Conservation (phyloP, 768 basidiomycete species). For the Lentinula lateritia region DNA sequence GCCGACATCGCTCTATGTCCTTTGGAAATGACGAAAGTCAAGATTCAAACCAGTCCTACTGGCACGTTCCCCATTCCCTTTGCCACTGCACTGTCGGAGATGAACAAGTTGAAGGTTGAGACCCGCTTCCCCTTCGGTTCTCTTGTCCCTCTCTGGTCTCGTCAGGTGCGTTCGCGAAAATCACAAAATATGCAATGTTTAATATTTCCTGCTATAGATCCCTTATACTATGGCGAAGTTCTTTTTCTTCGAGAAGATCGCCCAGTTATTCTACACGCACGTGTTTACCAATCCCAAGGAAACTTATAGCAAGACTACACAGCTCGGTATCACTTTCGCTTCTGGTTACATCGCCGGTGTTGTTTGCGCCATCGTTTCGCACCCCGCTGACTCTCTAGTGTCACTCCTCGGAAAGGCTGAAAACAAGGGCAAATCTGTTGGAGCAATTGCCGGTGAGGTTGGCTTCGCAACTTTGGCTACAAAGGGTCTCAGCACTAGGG, state of each 20-base stretch:
- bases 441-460: slow-evolving; percentile 66
- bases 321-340: slow-evolving; percentile 84
- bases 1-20: slow-evolving; percentile 96
- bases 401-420: slow-evolving; percentile 88
- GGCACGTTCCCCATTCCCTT: slow-evolving; percentile 79
- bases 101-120: slow-evolving; percentile 59
- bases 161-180: slow-evolving; percentile 48
- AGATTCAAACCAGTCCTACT: slow-evolving; percentile 72
- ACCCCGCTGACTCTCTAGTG: slow-evolving; percentile 91
- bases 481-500: slow-evolving; percentile 84
- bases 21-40: slow-evolving; percentile 90
- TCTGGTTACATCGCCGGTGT: slow-evolving; percentile 96
- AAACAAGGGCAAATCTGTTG: slow-evolving; percentile 78
- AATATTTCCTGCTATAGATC: slow-evolving; percentile 43
- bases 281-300: slow-evolving; percentile 80
- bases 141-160: slow-evolving; percentile 81
- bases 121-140: slow-evolving; percentile 86
- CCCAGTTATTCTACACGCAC: slow-evolving; percentile 81
- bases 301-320: slow-evolving; percentile 72
- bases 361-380: slow-evolving; percentile 92
- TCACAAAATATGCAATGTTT: not conserved
- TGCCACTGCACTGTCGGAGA: slow-evolving; percentile 64
- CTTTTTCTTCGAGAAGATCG: slow-evolving; percentile 91
- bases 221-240: slow-evolving; percentile 99
- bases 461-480: slow-evolving; percentile 62